Evolutionary conservation across 208 protist species (phyloP), one percentile per base, ranked within the genome.

Genomic region (Kentomonas sorsogonicus): DNA sequence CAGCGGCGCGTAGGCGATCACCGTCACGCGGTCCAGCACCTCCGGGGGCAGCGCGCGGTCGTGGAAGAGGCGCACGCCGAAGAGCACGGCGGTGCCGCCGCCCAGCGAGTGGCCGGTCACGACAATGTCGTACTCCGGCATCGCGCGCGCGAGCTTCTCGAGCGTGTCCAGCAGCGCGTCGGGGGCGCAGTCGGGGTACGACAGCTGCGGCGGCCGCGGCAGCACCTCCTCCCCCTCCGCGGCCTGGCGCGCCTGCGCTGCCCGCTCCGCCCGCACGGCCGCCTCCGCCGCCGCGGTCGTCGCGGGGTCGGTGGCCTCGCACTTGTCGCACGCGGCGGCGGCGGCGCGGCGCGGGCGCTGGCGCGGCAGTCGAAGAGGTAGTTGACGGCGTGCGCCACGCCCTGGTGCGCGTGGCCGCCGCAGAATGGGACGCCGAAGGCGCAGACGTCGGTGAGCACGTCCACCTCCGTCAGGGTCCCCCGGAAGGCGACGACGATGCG

Each of bases 81-180:
- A 80, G 30, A 89, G 72, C 44, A 79, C 65, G 15, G 77, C 74
- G 22, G 83, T 60, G 1, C 74, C 81, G 7, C 74, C 81, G n/a
- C 81, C 81, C 13, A 89, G 74, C n/a, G 74, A 83, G 64, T 89
- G 81, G 5, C 81, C 81, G 1, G 81, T 89, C 60, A 85, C 63
- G 57, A 85, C 38, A 40, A 89, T 72, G n/a, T 57, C 31, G 58
- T 85, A 89, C 6, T 63, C 57, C 2, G 81, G 74, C 30, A 78
- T 61, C 39, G 50, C 62, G 25, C 5, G 27, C 23, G 51, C 70
- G 1, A 72, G 61, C 47, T 67, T 57, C 56, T 67, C 61, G 7
- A 83, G 68, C 55, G 57, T 70, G 23, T 79, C 69, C 18, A 84
- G 58, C 20, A 79, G 63, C 5, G 39, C 46, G 41, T 80, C 68